phyloP scores from a whole-genome alignment of 192 early-diverging fungal species.

The Chytriomyces sp. region DNA sequence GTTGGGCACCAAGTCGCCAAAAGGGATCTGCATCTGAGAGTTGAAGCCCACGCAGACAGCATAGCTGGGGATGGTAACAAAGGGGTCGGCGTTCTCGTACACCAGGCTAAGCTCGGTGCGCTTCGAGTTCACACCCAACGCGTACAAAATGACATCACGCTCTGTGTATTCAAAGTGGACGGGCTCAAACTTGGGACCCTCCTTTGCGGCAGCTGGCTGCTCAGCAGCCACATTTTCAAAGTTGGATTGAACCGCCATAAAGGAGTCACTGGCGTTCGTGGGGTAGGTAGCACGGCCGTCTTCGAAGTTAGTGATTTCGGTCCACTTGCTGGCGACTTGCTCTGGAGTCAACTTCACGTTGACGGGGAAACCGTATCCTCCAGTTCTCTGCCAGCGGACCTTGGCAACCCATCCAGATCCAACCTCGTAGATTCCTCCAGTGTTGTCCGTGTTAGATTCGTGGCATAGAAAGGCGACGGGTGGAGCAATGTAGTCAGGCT shows the following conservation, averaged over 20 bases:
- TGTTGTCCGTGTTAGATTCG: conserved; percentile 74
- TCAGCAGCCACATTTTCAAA: conserved; percentile 67
- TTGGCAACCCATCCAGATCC: conserved; percentile 63
- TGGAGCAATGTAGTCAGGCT: conserved; percentile 96
- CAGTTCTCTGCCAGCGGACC: conserved; percentile 93
- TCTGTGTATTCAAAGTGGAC: conserved; percentile 75
- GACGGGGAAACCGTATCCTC: conserved; percentile 90
- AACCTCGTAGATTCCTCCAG: conserved; percentile 65
- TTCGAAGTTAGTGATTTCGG: conserved; percentile 86
- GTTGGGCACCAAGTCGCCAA: conserved; percentile 71
- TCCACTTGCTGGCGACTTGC: conserved; percentile 78
- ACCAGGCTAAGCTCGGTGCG: conserved; percentile 84
- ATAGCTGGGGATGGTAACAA: conserved; percentile 88
- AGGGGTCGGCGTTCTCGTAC: conserved; percentile 87
- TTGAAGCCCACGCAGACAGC: conserved; percentile 85
- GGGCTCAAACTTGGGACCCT: conserved; percentile 47
- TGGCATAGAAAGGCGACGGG: conserved; percentile 90
- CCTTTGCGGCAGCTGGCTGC: neutral
- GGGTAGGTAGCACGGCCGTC: conserved; percentile 94
- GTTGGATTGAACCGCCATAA: conserved; percentile 82
- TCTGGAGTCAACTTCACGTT: conserved; percentile 80
- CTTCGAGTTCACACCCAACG: conserved; percentile 90
- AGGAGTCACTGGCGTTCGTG: conserved; percentile 74
- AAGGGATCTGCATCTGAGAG: conserved; percentile 64
- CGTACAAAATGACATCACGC: conserved; percentile 92